Evolutionary conservation across 352 stramenopile species (phyloP).

Genomic region (Phytopythium ostracodes): DNA sequence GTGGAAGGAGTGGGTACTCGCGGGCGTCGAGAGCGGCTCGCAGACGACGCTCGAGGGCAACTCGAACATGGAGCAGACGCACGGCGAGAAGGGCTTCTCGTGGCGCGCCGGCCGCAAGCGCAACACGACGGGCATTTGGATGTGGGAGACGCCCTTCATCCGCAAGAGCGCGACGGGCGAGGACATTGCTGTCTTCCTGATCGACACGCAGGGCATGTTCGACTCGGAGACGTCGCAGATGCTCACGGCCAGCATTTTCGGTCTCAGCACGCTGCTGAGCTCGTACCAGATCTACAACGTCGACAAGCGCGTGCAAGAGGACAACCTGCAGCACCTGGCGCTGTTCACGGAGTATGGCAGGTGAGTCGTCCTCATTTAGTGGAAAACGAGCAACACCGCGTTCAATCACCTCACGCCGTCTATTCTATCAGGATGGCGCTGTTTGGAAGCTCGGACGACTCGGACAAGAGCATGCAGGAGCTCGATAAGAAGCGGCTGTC

Average conservation of each 20-base stretch:
- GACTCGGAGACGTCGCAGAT: slow-evolving; percentile 98
- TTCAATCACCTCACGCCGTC: neutral
- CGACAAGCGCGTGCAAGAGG: slow-evolving; percentile 98
- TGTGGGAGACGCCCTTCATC: slow-evolving; percentile 98
- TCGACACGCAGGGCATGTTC: slow-evolving; percentile 99
- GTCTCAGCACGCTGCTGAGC: slow-evolving; percentile 94
- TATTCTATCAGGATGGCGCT: slow-evolving; percentile 56
- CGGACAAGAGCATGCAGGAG: slow-evolving; percentile 6
- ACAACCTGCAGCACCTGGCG: slow-evolving; percentile 98
- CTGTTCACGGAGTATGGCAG: slow-evolving; percentile 99
- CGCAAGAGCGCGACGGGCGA: slow-evolving; percentile 81
- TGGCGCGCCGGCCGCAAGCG: slow-evolving; percentile 95
- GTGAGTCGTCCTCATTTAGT: slow-evolving; percentile 50
- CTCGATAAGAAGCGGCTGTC: slow-evolving; percentile 12
- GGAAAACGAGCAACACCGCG: too few species aligned
- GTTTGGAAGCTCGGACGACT: slow-evolving; percentile 44
- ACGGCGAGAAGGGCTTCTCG: slow-evolving; percentile 90
- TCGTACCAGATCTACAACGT: slow-evolving; percentile 99
- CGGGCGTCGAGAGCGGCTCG: slow-evolving; percentile 42
- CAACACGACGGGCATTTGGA: slow-evolving; percentile 99
- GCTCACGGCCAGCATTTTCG: slow-evolving; percentile 98
- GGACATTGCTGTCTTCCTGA: slow-evolving; percentile 94
- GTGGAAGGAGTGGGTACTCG: slow-evolving; percentile 67
- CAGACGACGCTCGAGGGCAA: slow-evolving; percentile 79
- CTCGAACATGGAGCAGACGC: slow-evolving; percentile 74